Conservation (phyloP, 805 yeast genomes). For the Tetrapisispora pingtungensis region DNA sequence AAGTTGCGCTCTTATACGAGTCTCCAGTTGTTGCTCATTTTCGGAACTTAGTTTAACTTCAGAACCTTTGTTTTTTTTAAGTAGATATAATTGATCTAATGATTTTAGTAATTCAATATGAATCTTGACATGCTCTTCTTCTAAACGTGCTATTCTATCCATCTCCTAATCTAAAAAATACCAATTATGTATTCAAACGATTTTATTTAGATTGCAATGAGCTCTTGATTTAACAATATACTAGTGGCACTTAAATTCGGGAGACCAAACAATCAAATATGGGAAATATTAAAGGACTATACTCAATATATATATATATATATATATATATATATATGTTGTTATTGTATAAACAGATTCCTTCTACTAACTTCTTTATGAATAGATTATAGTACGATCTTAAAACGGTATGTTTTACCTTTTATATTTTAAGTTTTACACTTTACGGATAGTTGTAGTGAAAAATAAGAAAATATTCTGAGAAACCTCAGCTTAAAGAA, state of each 20-base stretch:
- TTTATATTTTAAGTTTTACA: not conserved
- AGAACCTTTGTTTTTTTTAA: slow-evolving; percentile 1
- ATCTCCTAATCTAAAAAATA: not conserved
- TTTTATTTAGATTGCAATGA: too few species aligned
- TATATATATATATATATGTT: too few species aligned
- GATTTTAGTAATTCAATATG: slow-evolving; percentile 27
- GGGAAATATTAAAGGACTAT: too few species aligned
- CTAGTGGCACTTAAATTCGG: too few species aligned
- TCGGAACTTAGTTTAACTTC: not conserved
- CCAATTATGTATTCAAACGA: too few species aligned
- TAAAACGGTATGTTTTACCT: too few species aligned
- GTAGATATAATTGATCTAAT: slow-evolving; percentile 27
- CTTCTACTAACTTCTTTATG: too few species aligned
- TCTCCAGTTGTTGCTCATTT: slow-evolving; percentile 9
- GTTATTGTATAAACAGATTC: too few species aligned
- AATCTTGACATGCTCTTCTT: slow-evolving; percentile 24
- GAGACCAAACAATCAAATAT: too few species aligned
- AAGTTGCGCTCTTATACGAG: slow-evolving; percentile 15
- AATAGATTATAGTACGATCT: too few species aligned
- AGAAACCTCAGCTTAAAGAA: not conserved
- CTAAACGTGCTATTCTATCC: slow-evolving; percentile 9
- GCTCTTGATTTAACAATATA: too few species aligned
- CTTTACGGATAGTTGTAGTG: not conserved
- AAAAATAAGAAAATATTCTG: not conserved
- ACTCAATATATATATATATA: too few species aligned